Base-by-base conservation (phyloP, 495 filamentous ascomycete genomes). In the Daldinia childiae region DNA sequence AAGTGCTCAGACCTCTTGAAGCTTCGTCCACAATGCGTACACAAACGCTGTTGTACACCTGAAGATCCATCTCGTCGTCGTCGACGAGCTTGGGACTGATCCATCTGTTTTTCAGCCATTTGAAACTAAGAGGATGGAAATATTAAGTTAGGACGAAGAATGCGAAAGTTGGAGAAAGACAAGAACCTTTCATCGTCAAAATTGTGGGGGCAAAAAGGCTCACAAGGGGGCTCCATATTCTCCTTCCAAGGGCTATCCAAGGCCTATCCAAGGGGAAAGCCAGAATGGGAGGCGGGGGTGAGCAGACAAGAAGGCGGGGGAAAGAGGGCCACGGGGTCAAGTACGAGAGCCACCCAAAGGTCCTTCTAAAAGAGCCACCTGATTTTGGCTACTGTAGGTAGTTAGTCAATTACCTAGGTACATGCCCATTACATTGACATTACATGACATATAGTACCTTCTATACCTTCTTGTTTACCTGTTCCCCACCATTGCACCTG, bases 1-100 rank as follows among this genome's bases (percentile, higher is more conserved):
- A 86, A 77, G 76, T 86, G 84, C 62, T 86, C 84, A 61, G 76
- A 78, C 48, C 76, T 65, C 67, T 78, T 78, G 74, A 78, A 78
- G 74, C 69, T 76, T 71, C 76, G 62, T 72, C 76, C 76, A 54
- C 76, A 78, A 54, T 78, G 76, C 45, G 76, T 69, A 72, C 76
- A 78, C 65, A 76, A 60, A 39, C 76, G 73, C 58, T 76, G 76
- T 48, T 76, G 74, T 65, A 67, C 74, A 54, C 70, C 70, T 39
- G 76, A 69, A 38, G 76, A 74, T 68, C 76, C 76, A 73, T 78
- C 76, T 70, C 76, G 76, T 65, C 76, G 76, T 58, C 76, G 76
- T 27, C 76, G 76, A 43, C 76, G 76, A 55, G 76, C 45, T 66
- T 78, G 76, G 51, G 73, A 72, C 76, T 74, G 76, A 62, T 78